These are phyloP conservation scores for Tripidium arundinaceum DNA, from an alignment of 202 grass and related monocot species.

Conservation along the genomic window DNA sequence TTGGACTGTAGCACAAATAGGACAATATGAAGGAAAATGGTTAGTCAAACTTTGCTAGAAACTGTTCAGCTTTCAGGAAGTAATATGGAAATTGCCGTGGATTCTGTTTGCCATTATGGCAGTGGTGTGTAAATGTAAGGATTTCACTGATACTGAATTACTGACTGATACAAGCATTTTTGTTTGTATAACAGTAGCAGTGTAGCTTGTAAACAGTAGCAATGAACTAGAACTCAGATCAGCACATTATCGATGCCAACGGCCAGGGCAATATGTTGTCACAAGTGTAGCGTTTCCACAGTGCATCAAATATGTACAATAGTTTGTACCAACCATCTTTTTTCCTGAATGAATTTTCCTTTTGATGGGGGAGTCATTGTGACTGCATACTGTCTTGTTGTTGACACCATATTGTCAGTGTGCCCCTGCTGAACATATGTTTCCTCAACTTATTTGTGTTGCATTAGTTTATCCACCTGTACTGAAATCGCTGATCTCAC, in stretches of 20 bases:
- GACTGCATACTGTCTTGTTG: not conserved
- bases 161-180: not conserved
- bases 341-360: not conserved
- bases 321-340: constrained; percentile 19
- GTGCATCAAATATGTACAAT: constrained; percentile 18
- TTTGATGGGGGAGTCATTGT: constrained; percentile 6
- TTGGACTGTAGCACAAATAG: not conserved
- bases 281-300: constrained; percentile 23
- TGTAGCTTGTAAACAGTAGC: not conserved
- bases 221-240: constrained; percentile 10
- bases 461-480: not conserved
- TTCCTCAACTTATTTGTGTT: not conserved
- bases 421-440: not conserved
- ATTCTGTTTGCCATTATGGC: not conserved
- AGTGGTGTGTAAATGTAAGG: not conserved
- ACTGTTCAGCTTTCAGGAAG: not conserved
- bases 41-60: not conserved
- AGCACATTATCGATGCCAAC: not conserved
- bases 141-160: not conserved
- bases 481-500: not conserved
- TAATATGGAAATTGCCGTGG: not conserved
- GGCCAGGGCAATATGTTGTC: not conserved
- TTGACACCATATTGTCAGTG: not conserved
- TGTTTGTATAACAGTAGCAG: not conserved
- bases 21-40: not conserved